These are phyloP conservation scores for Cryphonectria japonica DNA, from an alignment of 2,329 filamentous ascomycete genomes.

Conservation along the genomic window DNA sequence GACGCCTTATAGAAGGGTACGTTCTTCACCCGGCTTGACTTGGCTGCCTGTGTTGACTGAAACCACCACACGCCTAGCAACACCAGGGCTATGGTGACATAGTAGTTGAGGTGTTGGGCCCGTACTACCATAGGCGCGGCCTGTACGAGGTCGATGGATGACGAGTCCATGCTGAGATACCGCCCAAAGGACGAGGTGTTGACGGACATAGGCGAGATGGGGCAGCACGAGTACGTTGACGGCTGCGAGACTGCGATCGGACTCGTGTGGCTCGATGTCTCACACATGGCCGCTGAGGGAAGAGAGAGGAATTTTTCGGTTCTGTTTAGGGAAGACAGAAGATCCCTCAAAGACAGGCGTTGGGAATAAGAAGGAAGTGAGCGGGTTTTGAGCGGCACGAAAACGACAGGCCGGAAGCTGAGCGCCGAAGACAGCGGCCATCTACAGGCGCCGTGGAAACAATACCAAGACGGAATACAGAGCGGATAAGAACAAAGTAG, in stretches of 20 bases:
- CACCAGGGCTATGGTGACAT: slow-evolving; percentile 43
- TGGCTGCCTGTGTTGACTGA: slow-evolving; percentile 36
- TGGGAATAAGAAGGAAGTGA: slow-evolving; percentile 5
- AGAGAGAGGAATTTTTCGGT: not conserved
- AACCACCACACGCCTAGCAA: slow-evolving; percentile 46
- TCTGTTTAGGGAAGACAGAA: not conserved
- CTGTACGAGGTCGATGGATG: slow-evolving; percentile 33
- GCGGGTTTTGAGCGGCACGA: slow-evolving; percentile 2
- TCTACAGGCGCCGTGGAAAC: slow-evolving; percentile 1
- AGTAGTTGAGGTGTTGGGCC: slow-evolving; percentile 44
- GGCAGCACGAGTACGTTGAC: slow-evolving; percentile 20
- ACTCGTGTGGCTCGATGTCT: slow-evolving; percentile 22
- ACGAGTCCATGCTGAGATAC: slow-evolving; percentile 33
- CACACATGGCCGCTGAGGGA: slow-evolving; percentile 23
- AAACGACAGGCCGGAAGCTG: slow-evolving; percentile 16
- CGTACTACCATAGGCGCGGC: slow-evolving; percentile 36
- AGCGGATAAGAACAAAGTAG: slow-evolving; percentile 13
- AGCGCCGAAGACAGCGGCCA: slow-evolving; percentile 14
- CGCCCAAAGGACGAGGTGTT: slow-evolving; percentile 32
- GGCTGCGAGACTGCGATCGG: slow-evolving; percentile 25
- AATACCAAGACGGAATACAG: slow-evolving; percentile 18
- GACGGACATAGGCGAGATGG: slow-evolving; percentile 26
- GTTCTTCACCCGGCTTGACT: slow-evolving; percentile 38
- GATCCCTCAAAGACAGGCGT: not conserved
- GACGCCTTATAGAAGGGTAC: slow-evolving; percentile 53